Conservation (phyloP, 371 early-diverging fungal genomes). For the Rhizopus delemar region DNA sequence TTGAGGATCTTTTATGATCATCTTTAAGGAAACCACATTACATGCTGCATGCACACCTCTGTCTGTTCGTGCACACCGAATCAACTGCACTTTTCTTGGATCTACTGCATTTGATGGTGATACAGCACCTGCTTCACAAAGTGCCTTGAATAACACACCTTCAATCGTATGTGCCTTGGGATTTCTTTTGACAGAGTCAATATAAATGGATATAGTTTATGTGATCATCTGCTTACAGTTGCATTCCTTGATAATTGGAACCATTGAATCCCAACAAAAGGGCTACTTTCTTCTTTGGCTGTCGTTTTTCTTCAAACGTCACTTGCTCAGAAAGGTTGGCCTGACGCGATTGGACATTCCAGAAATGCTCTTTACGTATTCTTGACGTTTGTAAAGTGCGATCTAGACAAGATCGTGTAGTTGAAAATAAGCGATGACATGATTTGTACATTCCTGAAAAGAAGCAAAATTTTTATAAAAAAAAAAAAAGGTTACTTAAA, state of each 20-base stretch:
- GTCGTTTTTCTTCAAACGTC: constrained; percentile 28
- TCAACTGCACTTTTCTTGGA: constrained; percentile 77
- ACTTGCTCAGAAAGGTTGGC: no score
- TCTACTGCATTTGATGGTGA: constrained; percentile 75
- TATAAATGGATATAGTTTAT: background rate
- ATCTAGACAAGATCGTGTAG: no score
- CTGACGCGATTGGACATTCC: no score
- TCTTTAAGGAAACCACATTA: constrained; percentile 91
- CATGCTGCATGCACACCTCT: constrained; percentile 99
- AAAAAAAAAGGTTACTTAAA: no score
- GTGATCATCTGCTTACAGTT: constrained; percentile 61
- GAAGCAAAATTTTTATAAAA: no score
- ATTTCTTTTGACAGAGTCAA: constrained; percentile 51
- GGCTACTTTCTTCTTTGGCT: constrained; percentile 88
- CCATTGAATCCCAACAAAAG: constrained; percentile 92
- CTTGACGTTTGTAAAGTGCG: no score
- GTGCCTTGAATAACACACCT: constrained; percentile 75
- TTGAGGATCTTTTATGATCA: constrained; percentile 72
- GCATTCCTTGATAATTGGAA: constrained; percentile 96
- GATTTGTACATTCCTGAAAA: no score
- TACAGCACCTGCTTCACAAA: constrained; percentile 73
- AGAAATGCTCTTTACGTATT: no score
- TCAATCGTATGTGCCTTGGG: constrained; percentile 77
- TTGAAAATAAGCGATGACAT: no score
- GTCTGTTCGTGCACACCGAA: constrained; percentile 96